These are phyloP conservation scores for Russula abietina DNA, from an alignment of 768 basidiomycete genomes.

Conservation along the genomic window DNA sequence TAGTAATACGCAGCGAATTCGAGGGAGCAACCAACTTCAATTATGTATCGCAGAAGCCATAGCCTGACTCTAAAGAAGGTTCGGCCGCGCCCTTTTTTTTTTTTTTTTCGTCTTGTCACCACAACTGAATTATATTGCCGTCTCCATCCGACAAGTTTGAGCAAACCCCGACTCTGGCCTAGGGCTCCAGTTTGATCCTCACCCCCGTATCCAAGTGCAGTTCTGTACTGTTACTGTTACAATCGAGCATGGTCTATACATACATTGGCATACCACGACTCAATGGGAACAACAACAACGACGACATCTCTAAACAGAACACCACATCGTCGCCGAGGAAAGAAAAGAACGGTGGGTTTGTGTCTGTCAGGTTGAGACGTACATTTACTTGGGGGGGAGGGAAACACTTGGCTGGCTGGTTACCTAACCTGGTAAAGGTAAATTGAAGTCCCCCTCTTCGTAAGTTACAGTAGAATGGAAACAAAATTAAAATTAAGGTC, in stretches of 20 bases:
- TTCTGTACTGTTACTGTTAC: no score
- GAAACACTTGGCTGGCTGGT: not conserved
- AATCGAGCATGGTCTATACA: not conserved
- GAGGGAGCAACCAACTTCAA: not conserved
- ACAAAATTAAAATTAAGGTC: no score
- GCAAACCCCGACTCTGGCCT: not conserved
- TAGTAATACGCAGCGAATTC: not conserved
- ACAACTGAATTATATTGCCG: constrained; percentile 5
- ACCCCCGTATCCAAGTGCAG: not conserved
- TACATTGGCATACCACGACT: not conserved
- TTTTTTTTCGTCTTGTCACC: constrained; percentile 5
- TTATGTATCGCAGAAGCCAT: constrained; percentile 1
- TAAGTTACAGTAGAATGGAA: not conserved
- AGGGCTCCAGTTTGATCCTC: constrained; percentile 15
- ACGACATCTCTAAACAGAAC: not conserved
- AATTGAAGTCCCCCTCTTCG: not conserved
- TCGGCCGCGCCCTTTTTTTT: not conserved
- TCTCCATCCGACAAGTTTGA: constrained; percentile 4
- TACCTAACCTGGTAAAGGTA: not conserved
- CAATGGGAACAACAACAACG: not conserved
- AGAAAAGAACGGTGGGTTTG: not conserved
- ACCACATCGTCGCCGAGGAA: not conserved
- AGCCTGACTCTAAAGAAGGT: not conserved
- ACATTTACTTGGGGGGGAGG: not conserved
- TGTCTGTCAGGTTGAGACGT: not conserved